A percentile compares a stretch with the other conserved stretches of the same genome.
These are phyloP conservation scores for Rosa multiflora DNA, from an alignment of 306 rosid species.

Conservation along the genomic window DNA sequence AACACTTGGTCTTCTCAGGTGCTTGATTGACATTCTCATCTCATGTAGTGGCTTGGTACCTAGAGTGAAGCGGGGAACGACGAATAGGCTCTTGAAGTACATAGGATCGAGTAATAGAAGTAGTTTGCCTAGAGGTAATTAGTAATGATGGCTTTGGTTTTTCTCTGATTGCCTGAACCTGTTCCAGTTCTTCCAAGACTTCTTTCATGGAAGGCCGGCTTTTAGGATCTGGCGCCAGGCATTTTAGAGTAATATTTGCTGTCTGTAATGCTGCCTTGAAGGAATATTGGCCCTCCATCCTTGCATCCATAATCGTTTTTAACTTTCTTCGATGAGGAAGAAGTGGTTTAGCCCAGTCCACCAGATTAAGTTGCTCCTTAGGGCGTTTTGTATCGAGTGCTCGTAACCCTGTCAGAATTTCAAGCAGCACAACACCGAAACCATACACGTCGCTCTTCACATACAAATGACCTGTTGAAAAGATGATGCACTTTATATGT, in stretches of 20 bases:
- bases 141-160: constrained; percentile 31
- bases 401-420: constrained; percentile 67
- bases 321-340: constrained; percentile 45
- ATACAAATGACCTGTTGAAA: constrained; percentile 72
- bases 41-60: constrained; percentile 25
- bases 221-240: constrained; percentile 56
- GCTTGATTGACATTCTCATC: background rate
- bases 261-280: constrained; percentile 46
- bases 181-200: constrained; percentile 60
- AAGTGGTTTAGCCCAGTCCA: constrained; percentile 68
- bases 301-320: constrained; percentile 49
- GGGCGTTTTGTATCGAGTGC: constrained; percentile 56
- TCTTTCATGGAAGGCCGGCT: constrained; percentile 79
- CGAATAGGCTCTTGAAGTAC: constrained; percentile 7
- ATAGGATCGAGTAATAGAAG: constrained; percentile 8
- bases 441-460: constrained; percentile 93
- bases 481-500: background rate
- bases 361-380: constrained; percentile 49
- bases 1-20: background rate
- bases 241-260: constrained; percentile 56
- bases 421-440: constrained; percentile 86
- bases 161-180: constrained; percentile 40
- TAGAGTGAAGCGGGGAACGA: background rate
- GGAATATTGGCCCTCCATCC: constrained; percentile 71
- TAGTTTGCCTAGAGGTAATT: background rate